Evolutionary conservation across 2,329 filamentous ascomycete genomes (phyloP), one percentile per base, ranked within the genome.

Genomic region (Triangularia verruculosa): DNA sequence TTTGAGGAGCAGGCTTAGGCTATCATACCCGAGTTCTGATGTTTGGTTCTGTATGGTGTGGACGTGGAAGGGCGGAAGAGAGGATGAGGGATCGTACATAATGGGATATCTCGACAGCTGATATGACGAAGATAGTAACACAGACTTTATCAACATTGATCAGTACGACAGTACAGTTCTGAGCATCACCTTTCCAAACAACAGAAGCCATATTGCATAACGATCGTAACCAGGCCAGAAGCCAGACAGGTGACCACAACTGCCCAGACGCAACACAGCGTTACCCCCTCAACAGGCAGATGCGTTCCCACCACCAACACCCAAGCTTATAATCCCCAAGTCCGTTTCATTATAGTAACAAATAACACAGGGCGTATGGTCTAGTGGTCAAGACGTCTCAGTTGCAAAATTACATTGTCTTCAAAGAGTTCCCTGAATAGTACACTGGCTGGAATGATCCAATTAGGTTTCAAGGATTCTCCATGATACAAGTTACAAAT

Each of bases 1-100:
- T 87, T 91, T 68, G 84, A 82, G 27, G 66, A 62, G 72, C 65
- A 71, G 66, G 67, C 63, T 63, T 69, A 61, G 24, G 47, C 47
- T 53, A 24, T 5, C 4, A 15, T n/a, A 39, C 11, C 8, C 3
- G 6, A n/a, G 15, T 5, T 39, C 34, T 39, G 30, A 3, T 13
- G 3, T 13, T 13, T 2, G 13, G 34, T 39, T 13, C 13, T n/a
- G 34, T n/a, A 5, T 39, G 34, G 13, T 4, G 34, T 39, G 32
- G 32, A 34, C 4, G n/a, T 39, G 34, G 13, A 4, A n/a, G 34
- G 2, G 3, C 2, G 15, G 12, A 7, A 7, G 12, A 7, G 13
- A n/a, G 32, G 32, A 34, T 4, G 32, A 5, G 34, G 12, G 15
- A 39, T 15, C 3, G 34, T n/a, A 15, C 34, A 17, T 39, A n/a